Percentiles rank a stretch among this genome's conserved stretches.
phyloP scores from a whole-genome alignment of 2,329 filamentous ascomycete species.

The Sclerotinia trifoliorum region DNA sequence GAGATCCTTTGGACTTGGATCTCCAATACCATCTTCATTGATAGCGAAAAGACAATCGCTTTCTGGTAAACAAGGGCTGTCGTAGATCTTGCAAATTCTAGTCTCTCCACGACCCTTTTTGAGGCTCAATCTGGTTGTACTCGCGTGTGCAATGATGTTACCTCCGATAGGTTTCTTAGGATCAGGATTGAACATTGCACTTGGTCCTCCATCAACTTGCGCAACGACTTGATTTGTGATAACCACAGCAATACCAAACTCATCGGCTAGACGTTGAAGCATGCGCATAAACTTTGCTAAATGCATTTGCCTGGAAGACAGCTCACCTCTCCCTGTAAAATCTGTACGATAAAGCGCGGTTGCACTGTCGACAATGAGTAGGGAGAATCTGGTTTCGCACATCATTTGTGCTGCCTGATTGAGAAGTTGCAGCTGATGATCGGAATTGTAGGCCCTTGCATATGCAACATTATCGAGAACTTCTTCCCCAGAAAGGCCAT shows the following conservation, averaged over 20 bases:
- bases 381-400: constrained; percentile 96
- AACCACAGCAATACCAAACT: constrained; percentile 95
- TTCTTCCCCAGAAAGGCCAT: constrained; percentile 92
- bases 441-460: constrained; percentile 95
- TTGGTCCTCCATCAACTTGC: constrained; percentile 94
- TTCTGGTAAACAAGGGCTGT: constrained; percentile 94
- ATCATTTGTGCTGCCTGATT: constrained; percentile 98
- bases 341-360: constrained; percentile 95
- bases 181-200: constrained; percentile 98
- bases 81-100: constrained; percentile 97
- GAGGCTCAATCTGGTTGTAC: constrained; percentile 87
- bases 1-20: constrained; percentile 91
- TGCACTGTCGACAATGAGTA: constrained; percentile 93
- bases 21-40: constrained; percentile 93
- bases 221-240: constrained; percentile 99
- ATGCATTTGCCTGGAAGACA: constrained; percentile 89
- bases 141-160: constrained; percentile 97
- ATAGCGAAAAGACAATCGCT: constrained; percentile 97
- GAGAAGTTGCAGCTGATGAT: constrained; percentile 92
- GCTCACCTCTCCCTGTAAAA: constrained; percentile 92
- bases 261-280: constrained; percentile 72
- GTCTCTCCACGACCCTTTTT: constrained; percentile 97
- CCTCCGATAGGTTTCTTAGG: constrained; percentile 99
- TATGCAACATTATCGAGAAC: constrained; percentile 98
- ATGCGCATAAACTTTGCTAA: constrained; percentile 86